Evolutionary conservation across 305 asterid species (phyloP).

Genomic region (Fraxinus angustifolia): DNA sequence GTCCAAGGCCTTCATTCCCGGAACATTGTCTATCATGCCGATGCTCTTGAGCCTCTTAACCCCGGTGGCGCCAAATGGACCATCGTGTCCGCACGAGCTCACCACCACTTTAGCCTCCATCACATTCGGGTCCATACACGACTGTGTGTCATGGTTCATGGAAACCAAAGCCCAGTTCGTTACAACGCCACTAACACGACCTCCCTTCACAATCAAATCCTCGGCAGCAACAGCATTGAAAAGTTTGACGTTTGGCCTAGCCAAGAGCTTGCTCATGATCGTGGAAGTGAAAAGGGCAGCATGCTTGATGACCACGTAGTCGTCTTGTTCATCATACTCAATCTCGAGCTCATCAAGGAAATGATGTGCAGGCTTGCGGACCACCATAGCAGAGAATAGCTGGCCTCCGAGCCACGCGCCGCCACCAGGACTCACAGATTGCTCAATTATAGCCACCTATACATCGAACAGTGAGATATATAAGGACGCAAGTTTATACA

Average conservation of each 20-base stretch:
- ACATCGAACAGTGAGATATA: not conserved
- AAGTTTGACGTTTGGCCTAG: constrained; percentile 52
- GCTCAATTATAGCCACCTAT: constrained; percentile 50
- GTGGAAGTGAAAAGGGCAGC: constrained; percentile 60
- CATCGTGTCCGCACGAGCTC: constrained; percentile 55
- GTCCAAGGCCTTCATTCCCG: constrained; percentile 57
- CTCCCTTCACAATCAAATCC: constrained; percentile 50
- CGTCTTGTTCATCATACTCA: constrained; percentile 49
- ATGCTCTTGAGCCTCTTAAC: constrained; percentile 52
- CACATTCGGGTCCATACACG: constrained; percentile 60
- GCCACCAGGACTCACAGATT: constrained; percentile 61
- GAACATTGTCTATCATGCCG: constrained; percentile 48
- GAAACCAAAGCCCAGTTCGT: constrained; percentile 58
- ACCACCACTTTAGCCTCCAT: constrained; percentile 59
- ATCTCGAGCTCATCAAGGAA: constrained; percentile 48
- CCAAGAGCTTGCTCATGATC: constrained; percentile 56
- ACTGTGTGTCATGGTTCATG: constrained; percentile 53
- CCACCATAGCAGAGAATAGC: constrained; percentile 59
- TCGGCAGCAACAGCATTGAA: constrained; percentile 57
- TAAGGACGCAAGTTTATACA: not conserved
- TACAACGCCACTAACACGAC: constrained; percentile 51
- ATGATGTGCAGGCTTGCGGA: constrained; percentile 52
- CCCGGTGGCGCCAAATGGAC: constrained; percentile 58
- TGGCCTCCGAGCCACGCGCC: constrained; percentile 70
- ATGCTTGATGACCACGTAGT: constrained; percentile 58